Percentiles rank a stretch among this genome's conserved stretches.
phyloP scores from a whole-genome alignment of 1,284 basidiomycete genomes.

The Mycena citricolor region DNA sequence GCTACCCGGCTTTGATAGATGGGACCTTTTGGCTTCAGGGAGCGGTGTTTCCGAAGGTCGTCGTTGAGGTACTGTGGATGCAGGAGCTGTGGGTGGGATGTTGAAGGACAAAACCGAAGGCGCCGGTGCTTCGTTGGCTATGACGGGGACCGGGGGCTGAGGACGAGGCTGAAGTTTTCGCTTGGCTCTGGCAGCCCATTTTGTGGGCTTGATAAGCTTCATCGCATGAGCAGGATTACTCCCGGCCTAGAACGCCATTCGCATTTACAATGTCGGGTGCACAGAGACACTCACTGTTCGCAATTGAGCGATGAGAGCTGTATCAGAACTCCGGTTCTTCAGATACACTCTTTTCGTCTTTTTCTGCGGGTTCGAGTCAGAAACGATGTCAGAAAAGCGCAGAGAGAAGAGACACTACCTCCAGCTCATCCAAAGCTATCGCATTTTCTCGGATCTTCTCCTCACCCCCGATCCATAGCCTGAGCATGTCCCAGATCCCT shows the following conservation, averaged over 20 bases:
- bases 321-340: constrained; percentile 54
- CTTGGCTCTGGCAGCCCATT: constrained; percentile 26
- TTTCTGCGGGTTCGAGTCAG: constrained; percentile 31
- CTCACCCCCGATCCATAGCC: constrained; percentile 56
- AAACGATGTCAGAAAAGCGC: constrained; percentile 9
- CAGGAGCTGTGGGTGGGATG: not conserved
- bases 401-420: not conserved
- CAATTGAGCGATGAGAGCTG: constrained; percentile 55
- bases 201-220: constrained; percentile 50
- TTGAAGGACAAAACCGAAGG: not conserved
- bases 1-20: constrained; percentile 30
- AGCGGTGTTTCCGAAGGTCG: constrained; percentile 1
- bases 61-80: not conserved
- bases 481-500: constrained; percentile 52
- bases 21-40: constrained; percentile 35
- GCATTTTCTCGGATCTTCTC: constrained; percentile 45
- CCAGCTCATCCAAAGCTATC: constrained; percentile 38
- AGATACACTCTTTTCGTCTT: constrained; percentile 49
- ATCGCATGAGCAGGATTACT: constrained; percentile 50
- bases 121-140: not conserved
- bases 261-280: too few species aligned
- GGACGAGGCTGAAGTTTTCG: too few species aligned
- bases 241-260: too few species aligned
- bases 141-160: not conserved
- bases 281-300: constrained; percentile 51